Conservation (phyloP, 1,284 basidiomycete genomes). For the Trichosporon ovoides region DNA sequence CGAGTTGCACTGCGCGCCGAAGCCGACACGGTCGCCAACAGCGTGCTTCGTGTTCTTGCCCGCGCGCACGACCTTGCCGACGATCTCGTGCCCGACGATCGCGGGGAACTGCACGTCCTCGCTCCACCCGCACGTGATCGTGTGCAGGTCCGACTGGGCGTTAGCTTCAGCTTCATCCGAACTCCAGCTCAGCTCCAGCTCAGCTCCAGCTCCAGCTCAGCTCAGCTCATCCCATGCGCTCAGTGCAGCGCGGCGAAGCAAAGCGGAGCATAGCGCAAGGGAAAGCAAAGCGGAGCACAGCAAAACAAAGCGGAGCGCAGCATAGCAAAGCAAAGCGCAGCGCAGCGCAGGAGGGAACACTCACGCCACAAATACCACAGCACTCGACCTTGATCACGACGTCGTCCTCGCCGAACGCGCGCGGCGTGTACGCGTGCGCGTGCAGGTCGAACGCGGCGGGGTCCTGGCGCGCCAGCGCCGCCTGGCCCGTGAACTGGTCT, state of each 20-base stretch:
- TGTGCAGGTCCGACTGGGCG: slow-evolving; percentile 28
- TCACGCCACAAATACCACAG: slow-evolving; percentile 22
- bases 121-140: slow-evolving; percentile 30
- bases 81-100: slow-evolving; percentile 52
- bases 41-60: slow-evolving; percentile 53
- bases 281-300: no score
- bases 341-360: no score
- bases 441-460: slow-evolving; percentile 24
- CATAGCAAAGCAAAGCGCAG: no score
- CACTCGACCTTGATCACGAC: slow-evolving; percentile 25
- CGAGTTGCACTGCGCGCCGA: slow-evolving; percentile 58
- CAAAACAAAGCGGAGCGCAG: no score
- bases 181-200: no score
- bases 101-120: slow-evolving; percentile 15
- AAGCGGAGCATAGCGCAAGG: no score
- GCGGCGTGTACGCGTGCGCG: slow-evolving; percentile 28
- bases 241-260: no score
- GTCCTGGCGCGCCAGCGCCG: slow-evolving; percentile 22
- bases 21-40: slow-evolving; percentile 60
- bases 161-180: no score
- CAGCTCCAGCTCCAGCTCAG: no score
- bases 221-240: no score
- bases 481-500: slow-evolving; percentile 25
- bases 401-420: slow-evolving; percentile 30
- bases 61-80: slow-evolving; percentile 49